A percentile compares a stretch with the other conserved stretches of the same genome.
Evolutionary conservation across 768 basidiomycete genomes (phyloP).

Genomic region (Kwoniella botswanensis): DNA sequence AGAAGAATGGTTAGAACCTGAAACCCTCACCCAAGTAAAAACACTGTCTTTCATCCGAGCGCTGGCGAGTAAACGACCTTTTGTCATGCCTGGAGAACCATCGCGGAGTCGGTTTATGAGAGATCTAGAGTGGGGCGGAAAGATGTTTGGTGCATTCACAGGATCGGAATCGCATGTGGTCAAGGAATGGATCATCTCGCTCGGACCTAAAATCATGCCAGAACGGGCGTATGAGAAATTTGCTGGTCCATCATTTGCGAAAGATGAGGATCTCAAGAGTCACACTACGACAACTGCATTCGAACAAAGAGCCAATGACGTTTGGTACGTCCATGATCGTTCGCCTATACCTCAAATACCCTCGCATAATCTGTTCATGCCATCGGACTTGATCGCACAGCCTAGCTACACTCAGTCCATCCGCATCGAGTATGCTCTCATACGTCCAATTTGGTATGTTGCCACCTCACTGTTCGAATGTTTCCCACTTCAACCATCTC

Average conservation of each 20-base stretch:
- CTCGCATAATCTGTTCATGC: background rate
- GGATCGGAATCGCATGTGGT: conserved; percentile 36
- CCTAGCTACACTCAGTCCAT: background rate
- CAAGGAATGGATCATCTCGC: conserved; percentile 35
- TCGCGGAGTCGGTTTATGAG: conserved; percentile 37
- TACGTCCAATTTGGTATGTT: conserved; percentile 37
- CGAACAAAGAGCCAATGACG: background rate
- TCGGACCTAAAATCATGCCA: conserved; percentile 10
- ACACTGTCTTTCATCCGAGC: conserved; percentile 40
- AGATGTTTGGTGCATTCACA: conserved; percentile 56
- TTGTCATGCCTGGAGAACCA: conserved; percentile 41
- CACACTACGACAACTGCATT: background rate
- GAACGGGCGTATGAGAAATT: conserved; percentile 11
- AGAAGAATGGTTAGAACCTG: conserved; percentile 47
- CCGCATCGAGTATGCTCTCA: background rate
- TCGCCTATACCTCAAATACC: background rate
- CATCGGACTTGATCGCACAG: background rate
- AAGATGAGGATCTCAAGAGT: background rate
- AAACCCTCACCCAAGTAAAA: conserved; percentile 26
- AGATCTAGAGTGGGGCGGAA: conserved; percentile 51
- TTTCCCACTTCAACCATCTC: conserved; percentile 44
- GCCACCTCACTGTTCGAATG: conserved; percentile 44
- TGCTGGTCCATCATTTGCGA: background rate
- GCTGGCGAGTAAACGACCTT: conserved; percentile 37
- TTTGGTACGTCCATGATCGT: background rate